phyloP scores from a whole-genome alignment of 2,329 filamentous ascomycete genomes.

The Dothistroma pini region DNA sequence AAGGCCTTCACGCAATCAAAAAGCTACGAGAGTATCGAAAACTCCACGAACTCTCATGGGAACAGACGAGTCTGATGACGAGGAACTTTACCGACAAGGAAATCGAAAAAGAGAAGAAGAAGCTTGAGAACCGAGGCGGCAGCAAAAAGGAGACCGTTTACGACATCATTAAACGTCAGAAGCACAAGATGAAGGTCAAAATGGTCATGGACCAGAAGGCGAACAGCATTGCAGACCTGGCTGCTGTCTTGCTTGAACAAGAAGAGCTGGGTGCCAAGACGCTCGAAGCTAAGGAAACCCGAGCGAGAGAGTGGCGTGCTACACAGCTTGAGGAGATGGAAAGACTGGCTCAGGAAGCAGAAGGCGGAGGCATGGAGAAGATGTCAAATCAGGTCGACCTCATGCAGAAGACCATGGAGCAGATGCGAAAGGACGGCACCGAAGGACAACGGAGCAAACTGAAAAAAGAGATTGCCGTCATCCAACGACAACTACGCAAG shows the following conservation, averaged over 20 bases:
- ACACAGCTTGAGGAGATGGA: slow-evolving; percentile 22
- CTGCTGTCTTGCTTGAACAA: slow-evolving; percentile 53
- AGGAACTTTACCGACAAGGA: slow-evolving; percentile 38
- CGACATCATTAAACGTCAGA: slow-evolving; percentile 33
- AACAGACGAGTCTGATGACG: slow-evolving; percentile 32
- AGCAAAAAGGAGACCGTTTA: slow-evolving; percentile 32
- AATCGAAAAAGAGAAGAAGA: slow-evolving; percentile 41
- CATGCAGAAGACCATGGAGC: slow-evolving; percentile 8
- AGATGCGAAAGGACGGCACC: slow-evolving; percentile 6
- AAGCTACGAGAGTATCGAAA: slow-evolving; percentile 58
- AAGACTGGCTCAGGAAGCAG: slow-evolving; percentile 16
- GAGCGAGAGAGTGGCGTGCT: slow-evolving; percentile 10
- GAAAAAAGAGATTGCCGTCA: slow-evolving; percentile 3
- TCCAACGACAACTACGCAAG: slow-evolving; percentile 7
- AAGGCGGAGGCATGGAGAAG: slow-evolving; percentile 18
- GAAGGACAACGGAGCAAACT: slow-evolving; percentile 7
- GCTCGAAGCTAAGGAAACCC: slow-evolving; percentile 19
- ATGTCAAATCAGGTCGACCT: slow-evolving; percentile 18
- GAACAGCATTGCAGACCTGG: slow-evolving; percentile 59
- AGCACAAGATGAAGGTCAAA: slow-evolving; percentile 50
- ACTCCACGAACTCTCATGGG: slow-evolving; percentile 56
- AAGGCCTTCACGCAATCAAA: slow-evolving; percentile 55
- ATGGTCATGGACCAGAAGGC: slow-evolving; percentile 62
- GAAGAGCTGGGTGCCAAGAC: slow-evolving; percentile 35
- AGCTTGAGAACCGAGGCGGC: slow-evolving; percentile 33